These are phyloP conservation scores for Saccharomycodes ludwigii DNA, from an alignment of 805 yeast species.

Conservation along the genomic window DNA sequence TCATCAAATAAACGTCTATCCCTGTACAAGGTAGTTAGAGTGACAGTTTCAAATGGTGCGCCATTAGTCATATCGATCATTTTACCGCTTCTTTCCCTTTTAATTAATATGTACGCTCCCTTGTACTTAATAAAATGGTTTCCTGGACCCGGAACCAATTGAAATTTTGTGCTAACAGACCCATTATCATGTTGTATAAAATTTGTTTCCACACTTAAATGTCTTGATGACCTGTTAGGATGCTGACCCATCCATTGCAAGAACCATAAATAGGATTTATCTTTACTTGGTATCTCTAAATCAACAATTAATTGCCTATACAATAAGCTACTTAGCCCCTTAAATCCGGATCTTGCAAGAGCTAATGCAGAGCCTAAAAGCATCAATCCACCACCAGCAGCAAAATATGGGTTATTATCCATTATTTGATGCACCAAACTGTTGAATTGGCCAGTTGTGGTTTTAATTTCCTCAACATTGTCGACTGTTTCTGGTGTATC, in stretches of 20 bases:
- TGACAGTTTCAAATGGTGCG: constrained; percentile 93
- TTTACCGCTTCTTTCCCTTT: constrained; percentile 82
- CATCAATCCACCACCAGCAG: constrained; percentile 98
- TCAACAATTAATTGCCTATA: constrained; percentile 83
- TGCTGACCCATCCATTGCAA: constrained; percentile 89
- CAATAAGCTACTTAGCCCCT: constrained; percentile 49
- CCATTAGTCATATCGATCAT: constrained; percentile 83
- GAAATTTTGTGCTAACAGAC: constrained; percentile 72
- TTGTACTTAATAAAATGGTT: constrained; percentile 76
- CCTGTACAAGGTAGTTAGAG: constrained; percentile 75
- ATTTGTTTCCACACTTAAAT: constrained; percentile 80
- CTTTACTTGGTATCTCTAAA: constrained; percentile 85
- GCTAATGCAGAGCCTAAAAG: constrained; percentile 84
- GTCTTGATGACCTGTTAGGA: constrained; percentile 65
- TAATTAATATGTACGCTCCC: constrained; percentile 80
- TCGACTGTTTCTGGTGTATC: not conserved
- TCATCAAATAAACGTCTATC: constrained; percentile 62
- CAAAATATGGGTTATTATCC: constrained; percentile 81
- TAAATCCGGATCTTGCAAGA: constrained; percentile 54
- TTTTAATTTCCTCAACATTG: constrained; percentile 8
- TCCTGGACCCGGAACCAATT: constrained; percentile 96
- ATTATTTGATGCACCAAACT: constrained; percentile 40
- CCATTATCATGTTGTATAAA: constrained; percentile 88
- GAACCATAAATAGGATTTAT: constrained; percentile 90
- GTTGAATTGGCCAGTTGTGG: constrained; percentile 20